These are phyloP conservation scores for Stromatinia cepivora DNA, from an alignment of 2,329 filamentous ascomycete genomes.

Conservation along the genomic window DNA sequence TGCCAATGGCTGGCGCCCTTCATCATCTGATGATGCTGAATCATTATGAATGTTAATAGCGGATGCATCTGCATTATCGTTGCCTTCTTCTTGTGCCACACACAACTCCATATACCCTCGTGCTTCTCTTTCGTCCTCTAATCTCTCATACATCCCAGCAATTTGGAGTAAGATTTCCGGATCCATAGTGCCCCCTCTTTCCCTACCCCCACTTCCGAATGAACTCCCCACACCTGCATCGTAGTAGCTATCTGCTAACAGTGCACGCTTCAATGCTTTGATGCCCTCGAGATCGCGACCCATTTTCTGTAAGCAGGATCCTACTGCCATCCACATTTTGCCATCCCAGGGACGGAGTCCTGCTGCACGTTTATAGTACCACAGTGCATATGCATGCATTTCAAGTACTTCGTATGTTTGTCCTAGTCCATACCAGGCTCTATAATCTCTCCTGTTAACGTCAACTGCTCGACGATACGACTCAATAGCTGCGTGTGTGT, in stretches of 20 bases:
- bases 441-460: constrained; percentile 92
- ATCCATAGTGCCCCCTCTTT: constrained; percentile 65
- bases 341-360: constrained; percentile 92
- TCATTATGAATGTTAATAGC: constrained; percentile 44
- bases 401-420: constrained; percentile 97
- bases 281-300: constrained; percentile 85
- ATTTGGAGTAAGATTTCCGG: constrained; percentile 91
- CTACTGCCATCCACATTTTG: constrained; percentile 98
- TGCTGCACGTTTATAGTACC: constrained; percentile 96
- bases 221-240: constrained; percentile 57
- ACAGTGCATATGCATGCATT: constrained; percentile 95
- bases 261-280: constrained; percentile 87
- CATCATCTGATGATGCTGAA: constrained; percentile 52
- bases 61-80: constrained; percentile 56
- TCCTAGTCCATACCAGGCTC: constrained; percentile 95
- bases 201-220: constrained; percentile 46
- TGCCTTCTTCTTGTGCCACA: constrained; percentile 85
- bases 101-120: constrained; percentile 96
- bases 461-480: constrained; percentile 95
- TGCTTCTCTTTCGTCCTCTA: constrained; percentile 76
- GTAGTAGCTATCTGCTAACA: constrained; percentile 85
- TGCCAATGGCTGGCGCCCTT: constrained; percentile 30
- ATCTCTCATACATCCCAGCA: constrained; percentile 80
- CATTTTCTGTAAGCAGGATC: constrained; percentile 88
- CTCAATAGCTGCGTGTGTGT: constrained; percentile 96